These are phyloP conservation scores for Gynochthodes officinalis DNA, from an alignment of 257 asterid species.

Conservation along the genomic window DNA sequence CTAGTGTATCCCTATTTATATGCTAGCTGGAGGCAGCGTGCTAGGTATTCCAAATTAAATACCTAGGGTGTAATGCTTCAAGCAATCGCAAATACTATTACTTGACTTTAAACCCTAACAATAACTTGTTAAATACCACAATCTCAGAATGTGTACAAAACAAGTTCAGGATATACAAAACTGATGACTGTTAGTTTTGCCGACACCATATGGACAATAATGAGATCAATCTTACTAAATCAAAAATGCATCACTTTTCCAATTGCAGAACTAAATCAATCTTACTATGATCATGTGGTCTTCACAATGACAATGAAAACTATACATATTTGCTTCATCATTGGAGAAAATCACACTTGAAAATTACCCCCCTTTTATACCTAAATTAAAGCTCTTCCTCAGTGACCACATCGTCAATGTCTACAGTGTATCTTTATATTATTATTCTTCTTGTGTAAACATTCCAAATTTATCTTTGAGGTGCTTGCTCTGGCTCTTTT, in stretches of 20 bases:
- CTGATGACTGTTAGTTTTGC: neutral
- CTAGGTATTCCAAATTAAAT: too few species aligned
- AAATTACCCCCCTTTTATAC: neutral
- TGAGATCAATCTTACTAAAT: neutral
- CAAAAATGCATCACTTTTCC: neutral
- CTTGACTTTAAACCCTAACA: too few species aligned
- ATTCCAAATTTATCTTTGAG: too few species aligned
- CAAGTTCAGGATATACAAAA: neutral
- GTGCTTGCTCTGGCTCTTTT: too few species aligned
- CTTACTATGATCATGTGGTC: neutral
- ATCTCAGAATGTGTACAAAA: neutral
- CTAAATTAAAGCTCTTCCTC: constrained; percentile 52
- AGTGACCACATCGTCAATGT: constrained; percentile 58
- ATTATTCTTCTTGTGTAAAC: too few species aligned
- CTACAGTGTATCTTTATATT: too few species aligned
- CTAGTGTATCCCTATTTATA: too few species aligned
- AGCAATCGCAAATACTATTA: too few species aligned
- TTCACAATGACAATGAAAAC: neutral
- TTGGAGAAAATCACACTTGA: too few species aligned
- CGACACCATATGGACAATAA: neutral
- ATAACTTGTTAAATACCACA: neutral
- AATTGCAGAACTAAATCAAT: neutral
- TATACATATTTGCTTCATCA: neutral
- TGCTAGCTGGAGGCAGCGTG: too few species aligned
- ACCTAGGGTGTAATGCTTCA: too few species aligned